Percentiles rank a stretch among this genome's conserved stretches.
These are phyloP conservation scores for Colletotrichum godetiae DNA, from an alignment of 2,329 filamentous ascomycete species.

Conservation along the genomic window DNA sequence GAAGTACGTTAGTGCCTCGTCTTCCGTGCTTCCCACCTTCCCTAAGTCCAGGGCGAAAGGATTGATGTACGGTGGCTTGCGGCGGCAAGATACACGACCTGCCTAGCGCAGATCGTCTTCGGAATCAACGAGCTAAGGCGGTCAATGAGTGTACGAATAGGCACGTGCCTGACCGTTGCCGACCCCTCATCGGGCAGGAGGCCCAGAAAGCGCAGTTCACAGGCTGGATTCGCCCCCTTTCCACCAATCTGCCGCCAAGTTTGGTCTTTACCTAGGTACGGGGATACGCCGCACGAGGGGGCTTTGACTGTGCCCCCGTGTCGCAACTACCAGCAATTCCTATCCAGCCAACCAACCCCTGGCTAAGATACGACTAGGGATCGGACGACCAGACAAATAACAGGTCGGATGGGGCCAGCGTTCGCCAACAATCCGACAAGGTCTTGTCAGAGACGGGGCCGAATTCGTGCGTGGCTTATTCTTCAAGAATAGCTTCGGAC, in stretches of 20 bases:
- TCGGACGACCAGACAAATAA: not conserved
- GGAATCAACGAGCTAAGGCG: not conserved
- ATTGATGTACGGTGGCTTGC: constrained; percentile 18
- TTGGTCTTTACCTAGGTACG: not conserved
- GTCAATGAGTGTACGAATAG: not conserved
- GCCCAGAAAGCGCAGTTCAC: not conserved
- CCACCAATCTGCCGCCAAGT: not conserved
- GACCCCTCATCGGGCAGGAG: not conserved
- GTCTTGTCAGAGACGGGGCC: constrained; percentile 15
- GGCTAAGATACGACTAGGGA: not conserved
- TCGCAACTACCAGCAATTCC: constrained; percentile 6
- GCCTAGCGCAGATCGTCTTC: constrained; percentile 27
- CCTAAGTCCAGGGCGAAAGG: not conserved
- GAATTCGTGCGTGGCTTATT: constrained; percentile 10
- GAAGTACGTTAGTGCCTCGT: too few species aligned
- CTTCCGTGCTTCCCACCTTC: too few species aligned
- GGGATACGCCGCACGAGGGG: not conserved
- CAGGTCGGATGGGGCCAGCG: not conserved
- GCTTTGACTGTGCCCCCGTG: constrained; percentile 23
- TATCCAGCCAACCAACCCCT: constrained; percentile 15
- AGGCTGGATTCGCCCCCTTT: not conserved
- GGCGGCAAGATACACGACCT: constrained; percentile 19
- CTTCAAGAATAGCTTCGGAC: not conserved
- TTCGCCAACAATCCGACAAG: not conserved
- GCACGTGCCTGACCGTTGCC: not conserved